phyloP scores from a whole-genome alignment of 768 basidiomycete genomes.

The Leccinum rimulosum region DNA sequence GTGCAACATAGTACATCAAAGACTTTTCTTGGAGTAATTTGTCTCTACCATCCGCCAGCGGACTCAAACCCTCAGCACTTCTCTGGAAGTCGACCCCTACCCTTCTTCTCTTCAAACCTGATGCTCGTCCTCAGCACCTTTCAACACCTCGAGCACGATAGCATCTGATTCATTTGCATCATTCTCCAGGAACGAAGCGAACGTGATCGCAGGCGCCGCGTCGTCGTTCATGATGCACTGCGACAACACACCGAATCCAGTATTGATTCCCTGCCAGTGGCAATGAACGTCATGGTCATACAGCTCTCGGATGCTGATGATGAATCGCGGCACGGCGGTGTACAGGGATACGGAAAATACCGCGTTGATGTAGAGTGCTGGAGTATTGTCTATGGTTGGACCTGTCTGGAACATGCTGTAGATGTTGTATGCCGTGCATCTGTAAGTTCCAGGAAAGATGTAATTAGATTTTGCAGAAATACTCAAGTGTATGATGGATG shows the following conservation, averaged over 20 bases:
- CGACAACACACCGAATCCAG: background rate
- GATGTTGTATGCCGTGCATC: background rate
- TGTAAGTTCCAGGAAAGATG: no score
- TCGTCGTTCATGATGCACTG: background rate
- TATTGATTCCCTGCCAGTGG: background rate
- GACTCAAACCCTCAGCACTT: no score
- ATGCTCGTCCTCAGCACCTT: background rate
- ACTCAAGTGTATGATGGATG: background rate
- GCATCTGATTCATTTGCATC: background rate
- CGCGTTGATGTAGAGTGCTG: background rate
- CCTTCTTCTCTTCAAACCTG: no score
- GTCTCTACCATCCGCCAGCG: no score
- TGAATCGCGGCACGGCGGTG: background rate
- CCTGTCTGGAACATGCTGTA: background rate
- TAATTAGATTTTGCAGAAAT: background rate
- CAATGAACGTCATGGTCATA: background rate
- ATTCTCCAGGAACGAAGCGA: background rate
- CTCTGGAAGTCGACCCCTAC: no score
- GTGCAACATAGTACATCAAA: no score
- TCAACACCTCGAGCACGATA: background rate
- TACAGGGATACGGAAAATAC: background rate
- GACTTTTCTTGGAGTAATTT: no score
- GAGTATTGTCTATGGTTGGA: background rate
- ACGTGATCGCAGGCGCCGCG: background rate
- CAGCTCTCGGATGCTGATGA: background rate